Conservation (phyloP, 2,329 filamentous ascomycete species). For the Zasmidium cellare region DNA sequence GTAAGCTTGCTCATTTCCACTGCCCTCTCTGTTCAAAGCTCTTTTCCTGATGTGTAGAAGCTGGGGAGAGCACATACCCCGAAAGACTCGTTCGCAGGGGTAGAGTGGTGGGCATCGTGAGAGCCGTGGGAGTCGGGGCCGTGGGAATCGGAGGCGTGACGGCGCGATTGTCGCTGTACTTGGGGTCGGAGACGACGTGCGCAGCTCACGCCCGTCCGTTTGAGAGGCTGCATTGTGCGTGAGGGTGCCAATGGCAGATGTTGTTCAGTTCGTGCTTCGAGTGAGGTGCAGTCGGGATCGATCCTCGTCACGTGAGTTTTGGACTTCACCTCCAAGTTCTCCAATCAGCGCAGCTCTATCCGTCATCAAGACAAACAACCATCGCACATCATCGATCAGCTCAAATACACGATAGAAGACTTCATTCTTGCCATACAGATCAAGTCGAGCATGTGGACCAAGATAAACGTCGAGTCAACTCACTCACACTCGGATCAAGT, state of each 20-base stretch:
- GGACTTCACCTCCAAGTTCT: background rate
- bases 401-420: too few relatives aligned
- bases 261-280: background rate
- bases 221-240: constrained; percentile 46
- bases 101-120: constrained; percentile 36
- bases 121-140: constrained; percentile 35
- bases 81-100: constrained; percentile 49
- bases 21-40: background rate
- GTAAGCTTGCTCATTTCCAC: background rate
- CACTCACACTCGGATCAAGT: too few relatives aligned
- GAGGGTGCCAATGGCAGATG: constrained; percentile 20
- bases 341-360: background rate
- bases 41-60: background rate
- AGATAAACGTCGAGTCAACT: too few relatives aligned
- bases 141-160: constrained; percentile 41
- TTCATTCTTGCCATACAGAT: too few relatives aligned
- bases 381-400: too few relatives aligned
- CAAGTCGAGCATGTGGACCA: too few relatives aligned
- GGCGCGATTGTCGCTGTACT: constrained; percentile 41
- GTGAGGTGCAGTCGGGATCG: background rate
- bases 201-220: constrained; percentile 44
- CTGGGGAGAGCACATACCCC: constrained; percentile 45
- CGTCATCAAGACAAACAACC: background rate
- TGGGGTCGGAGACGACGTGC: constrained; percentile 38
- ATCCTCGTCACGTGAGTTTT: background rate